phyloP scores from a whole-genome alignment of 352 stramenopile genomes.

The Blastocystis sp. region DNA sequence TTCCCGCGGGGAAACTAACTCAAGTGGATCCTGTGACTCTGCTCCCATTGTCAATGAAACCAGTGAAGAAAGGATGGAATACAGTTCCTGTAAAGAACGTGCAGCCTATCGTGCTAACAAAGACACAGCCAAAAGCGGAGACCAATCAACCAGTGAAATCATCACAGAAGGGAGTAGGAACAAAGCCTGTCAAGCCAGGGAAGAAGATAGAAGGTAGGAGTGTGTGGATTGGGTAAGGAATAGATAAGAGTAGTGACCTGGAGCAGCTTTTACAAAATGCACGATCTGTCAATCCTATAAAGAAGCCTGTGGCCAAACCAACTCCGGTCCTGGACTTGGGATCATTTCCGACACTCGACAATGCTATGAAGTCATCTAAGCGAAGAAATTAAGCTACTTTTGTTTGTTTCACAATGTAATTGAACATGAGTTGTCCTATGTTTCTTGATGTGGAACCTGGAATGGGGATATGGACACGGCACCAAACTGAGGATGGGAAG shows the following conservation, averaged over 20 bases:
- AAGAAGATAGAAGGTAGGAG: background rate
- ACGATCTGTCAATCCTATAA: background rate
- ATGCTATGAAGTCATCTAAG: background rate
- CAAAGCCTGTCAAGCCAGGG: background rate
- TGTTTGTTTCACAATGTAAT: conserved; percentile 12
- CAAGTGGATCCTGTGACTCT: background rate
- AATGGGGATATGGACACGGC: conserved; percentile 31
- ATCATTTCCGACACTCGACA: background rate
- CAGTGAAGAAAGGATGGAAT: background rate
- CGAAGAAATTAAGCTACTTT: background rate
- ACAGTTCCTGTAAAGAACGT: background rate
- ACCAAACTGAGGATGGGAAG: conserved; percentile 15
- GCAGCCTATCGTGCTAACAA: background rate
- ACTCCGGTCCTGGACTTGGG: background rate
- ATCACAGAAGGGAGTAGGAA: background rate
- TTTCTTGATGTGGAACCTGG: background rate
- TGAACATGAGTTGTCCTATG: background rate
- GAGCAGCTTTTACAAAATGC: background rate
- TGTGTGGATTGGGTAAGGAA: background rate
- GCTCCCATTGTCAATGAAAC: background rate
- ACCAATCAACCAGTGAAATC: background rate
- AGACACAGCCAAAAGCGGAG: background rate
- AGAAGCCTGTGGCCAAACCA: background rate
- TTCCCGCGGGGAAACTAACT: background rate
- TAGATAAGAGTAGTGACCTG: background rate